Percentiles rank a stretch among this genome's conserved stretches.
Conservation (phyloP, 768 basidiomycete species). For the Podaxis carcinomalis region DNA sequence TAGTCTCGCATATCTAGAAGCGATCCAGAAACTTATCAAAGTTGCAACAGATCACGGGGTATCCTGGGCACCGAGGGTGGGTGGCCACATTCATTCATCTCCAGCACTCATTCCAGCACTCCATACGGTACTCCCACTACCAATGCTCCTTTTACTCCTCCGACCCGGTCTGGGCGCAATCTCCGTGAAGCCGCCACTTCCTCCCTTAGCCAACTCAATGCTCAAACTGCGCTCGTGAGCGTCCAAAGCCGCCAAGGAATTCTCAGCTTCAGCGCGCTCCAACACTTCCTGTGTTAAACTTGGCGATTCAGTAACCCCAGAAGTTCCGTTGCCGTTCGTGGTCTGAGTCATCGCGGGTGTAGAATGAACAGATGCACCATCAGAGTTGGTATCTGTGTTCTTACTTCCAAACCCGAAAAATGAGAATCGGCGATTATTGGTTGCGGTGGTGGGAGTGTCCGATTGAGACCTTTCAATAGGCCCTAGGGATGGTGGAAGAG, state of each 20-base stretch:
- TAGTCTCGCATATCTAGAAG: neutral
- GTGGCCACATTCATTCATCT: conserved; percentile 26
- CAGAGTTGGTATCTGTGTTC: conserved; percentile 34
- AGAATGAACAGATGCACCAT: conserved; percentile 47
- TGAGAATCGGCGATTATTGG: conserved; percentile 54
- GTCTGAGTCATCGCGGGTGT: conserved; percentile 26
- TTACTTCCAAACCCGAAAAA: conserved; percentile 54
- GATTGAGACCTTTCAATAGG: conserved; percentile 24
- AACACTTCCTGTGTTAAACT: conserved; percentile 72
- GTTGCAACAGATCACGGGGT: neutral
- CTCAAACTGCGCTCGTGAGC: conserved; percentile 70
- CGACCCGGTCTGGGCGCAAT: conserved; percentile 53
- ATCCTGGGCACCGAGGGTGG: neutral
- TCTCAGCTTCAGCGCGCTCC: conserved; percentile 76
- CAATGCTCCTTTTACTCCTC: conserved; percentile 54
- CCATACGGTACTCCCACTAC: conserved; percentile 78
- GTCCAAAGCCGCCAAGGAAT: conserved; percentile 72
- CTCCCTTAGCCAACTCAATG: conserved; percentile 73
- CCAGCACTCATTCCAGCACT: conserved; percentile 79
- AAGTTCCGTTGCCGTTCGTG: conserved; percentile 15
- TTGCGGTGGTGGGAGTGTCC: conserved; percentile 24
- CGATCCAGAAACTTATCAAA: neutral
- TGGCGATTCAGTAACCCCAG: conserved; percentile 28
- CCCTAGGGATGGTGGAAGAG: conserved; percentile 23
- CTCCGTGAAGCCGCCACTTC: conserved; percentile 75